These are phyloP conservation scores for Thinopyrum elongatum DNA, from an alignment of 176 grass and related monocot genomes.

Conservation along the genomic window DNA sequence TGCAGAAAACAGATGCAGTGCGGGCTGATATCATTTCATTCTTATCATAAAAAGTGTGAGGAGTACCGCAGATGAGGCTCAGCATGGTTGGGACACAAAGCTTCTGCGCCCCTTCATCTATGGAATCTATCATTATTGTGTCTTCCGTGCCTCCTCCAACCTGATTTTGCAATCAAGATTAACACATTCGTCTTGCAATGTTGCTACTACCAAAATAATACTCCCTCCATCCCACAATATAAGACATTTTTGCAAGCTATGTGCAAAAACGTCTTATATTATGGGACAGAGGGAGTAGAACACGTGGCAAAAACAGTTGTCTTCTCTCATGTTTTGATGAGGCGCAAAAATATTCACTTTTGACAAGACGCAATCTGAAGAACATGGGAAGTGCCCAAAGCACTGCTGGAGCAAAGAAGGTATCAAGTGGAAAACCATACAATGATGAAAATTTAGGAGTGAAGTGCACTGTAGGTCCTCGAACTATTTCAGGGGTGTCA, in stretches of 20 bases:
- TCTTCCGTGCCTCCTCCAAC: conserved; percentile 43
- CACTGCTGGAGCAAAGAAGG: background rate
- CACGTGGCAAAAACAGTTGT: background rate
- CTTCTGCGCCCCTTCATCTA: conserved; percentile 22
- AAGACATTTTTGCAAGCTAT: no score
- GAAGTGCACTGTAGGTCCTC: no score
- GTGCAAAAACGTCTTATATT: no score
- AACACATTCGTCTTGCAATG: background rate
- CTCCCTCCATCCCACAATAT: background rate
- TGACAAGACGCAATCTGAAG: background rate
- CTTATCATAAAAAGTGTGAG: background rate
- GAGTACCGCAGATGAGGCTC: background rate
- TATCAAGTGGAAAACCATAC: background rate
- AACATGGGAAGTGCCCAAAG: background rate
- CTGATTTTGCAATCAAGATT: conserved; percentile 24
- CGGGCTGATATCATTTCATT: conserved; percentile 1
- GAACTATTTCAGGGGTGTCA: no score
- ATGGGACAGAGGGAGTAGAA: background rate
- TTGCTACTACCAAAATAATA: background rate
- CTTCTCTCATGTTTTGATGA: background rate
- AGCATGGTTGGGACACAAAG: background rate
- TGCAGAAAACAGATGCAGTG: background rate
- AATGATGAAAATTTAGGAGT: background rate
- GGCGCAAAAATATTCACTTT: background rate
- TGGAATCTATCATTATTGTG: conserved; percentile 35